phyloP scores from a whole-genome alignment of 2,329 filamentous ascomycete species.

The Venturia nashicola region DNA sequence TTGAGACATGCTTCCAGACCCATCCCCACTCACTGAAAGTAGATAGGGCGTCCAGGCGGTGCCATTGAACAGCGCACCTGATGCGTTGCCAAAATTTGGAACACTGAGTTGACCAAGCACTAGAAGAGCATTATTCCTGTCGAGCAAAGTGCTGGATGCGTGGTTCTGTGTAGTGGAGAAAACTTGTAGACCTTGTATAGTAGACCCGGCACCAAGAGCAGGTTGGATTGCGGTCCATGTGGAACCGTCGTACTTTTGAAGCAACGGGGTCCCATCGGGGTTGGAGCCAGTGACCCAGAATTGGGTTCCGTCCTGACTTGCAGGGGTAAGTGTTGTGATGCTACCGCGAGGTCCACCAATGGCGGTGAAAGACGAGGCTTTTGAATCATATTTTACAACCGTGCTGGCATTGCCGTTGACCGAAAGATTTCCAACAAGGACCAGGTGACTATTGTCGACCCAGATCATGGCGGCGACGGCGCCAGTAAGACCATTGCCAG shows the following conservation, averaged over 20 bases:
- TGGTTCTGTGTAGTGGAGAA: conserved; percentile 62
- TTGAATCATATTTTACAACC: conserved; percentile 62
- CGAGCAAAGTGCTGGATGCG: conserved; percentile 49
- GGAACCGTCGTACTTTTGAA: conserved; percentile 71
- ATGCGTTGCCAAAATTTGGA: conserved; percentile 64
- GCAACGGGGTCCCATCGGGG: conserved; percentile 55
- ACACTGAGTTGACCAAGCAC: conserved; percentile 75
- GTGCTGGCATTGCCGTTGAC: conserved; percentile 53
- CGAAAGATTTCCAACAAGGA: conserved; percentile 67
- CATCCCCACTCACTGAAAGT: conserved; percentile 57
- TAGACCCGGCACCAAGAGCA: conserved; percentile 51
- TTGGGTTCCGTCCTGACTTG: conserved; percentile 56
- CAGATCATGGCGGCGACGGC: conserved; percentile 63
- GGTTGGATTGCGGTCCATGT: conserved; percentile 56
- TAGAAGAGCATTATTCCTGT: conserved; percentile 59
- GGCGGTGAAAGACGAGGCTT: conserved; percentile 44
- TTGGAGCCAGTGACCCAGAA: conserved; percentile 74
- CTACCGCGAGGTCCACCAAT: conserved; percentile 63
- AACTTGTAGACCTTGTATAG: conserved; percentile 70
- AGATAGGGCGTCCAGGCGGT: conserved; percentile 66
- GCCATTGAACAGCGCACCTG: conserved; percentile 81
- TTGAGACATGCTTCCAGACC: conserved; percentile 61
- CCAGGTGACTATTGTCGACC: conserved; percentile 56
- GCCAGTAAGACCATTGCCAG: conserved; percentile 60
- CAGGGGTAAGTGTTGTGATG: conserved; percentile 62